A percentile compares a stretch with the other conserved stretches of the same genome.
Evolutionary conservation across 345 rosid genomes (phyloP).

Genomic region (Boechera divaricarpa): DNA sequence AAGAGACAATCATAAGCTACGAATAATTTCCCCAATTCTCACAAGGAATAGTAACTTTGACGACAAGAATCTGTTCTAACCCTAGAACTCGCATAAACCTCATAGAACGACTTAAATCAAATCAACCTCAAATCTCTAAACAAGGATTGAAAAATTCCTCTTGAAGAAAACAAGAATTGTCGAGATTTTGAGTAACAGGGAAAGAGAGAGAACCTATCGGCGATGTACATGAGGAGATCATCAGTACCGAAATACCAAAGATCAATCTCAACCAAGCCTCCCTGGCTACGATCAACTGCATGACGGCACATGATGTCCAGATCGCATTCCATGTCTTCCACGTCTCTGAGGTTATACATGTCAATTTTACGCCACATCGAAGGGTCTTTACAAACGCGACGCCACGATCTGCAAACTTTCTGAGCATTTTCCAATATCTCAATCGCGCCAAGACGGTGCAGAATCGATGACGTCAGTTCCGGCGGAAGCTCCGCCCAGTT

Average conservation of each 20-base stretch:
- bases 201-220: conserved; percentile 43
- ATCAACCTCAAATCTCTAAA: not conserved
- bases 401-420: conserved; percentile 64
- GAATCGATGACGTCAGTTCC: conserved; percentile 55
- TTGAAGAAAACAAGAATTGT: not conserved
- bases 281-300: conserved; percentile 66
- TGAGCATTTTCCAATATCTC: conserved; percentile 52
- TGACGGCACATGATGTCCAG: conserved; percentile 41
- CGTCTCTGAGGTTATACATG: conserved; percentile 14
- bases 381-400: conserved; percentile 55
- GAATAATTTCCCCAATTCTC: not conserved
- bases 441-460: conserved; percentile 49
- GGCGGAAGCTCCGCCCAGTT: conserved; percentile 64
- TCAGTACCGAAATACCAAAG: conserved; percentile 51
- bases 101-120: not conserved
- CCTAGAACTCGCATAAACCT: not conserved
- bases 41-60: no score
- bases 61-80: not conserved
- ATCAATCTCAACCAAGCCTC: conserved; percentile 50
- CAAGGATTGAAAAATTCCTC: not conserved
- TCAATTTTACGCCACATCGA: conserved; percentile 58
- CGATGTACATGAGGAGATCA: conserved; percentile 55
- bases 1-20: no score
- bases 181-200: not conserved
- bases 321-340: not conserved